Base-by-base conservation (phyloP, 371 early-diverging fungal species). In the Mortierella sp. region DNA sequence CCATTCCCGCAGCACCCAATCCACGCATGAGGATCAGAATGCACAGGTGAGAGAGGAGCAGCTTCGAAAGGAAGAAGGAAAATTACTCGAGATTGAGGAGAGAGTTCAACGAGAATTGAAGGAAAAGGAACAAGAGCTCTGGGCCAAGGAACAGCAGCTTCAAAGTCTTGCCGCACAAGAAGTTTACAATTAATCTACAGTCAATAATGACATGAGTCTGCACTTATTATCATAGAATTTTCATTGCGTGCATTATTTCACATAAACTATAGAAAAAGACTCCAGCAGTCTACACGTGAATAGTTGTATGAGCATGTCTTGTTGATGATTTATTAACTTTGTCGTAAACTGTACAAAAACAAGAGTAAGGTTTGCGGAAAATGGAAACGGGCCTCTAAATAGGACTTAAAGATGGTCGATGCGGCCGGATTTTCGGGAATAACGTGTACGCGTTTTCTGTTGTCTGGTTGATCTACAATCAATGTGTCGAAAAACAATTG, bases 1-100 rank as follows among this genome's bases (percentile, higher is more conserved):
- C 10, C 28, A 21, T 13, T 55, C 19, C 24, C 22, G 3, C 15
- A 41, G 71, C 86, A 58, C 86, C 86, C 75, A 74, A 82, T 40
- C 88, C 58, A 48, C 86, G 86, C 69, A 86, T 13, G 71, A 75
- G 47, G 63, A 69, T 32, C 48, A 82, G 47, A 76, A 72, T 38
- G 67, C 77, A n/a, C 68, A 80, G 21, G 60, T 90, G 75, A 90
- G 88, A 77, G 90, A 91, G 67, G 92, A 91, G 58, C 90, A 90
- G 63, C 73, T 89, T 57, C 85, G 85, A 65, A 88, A 88, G 72
- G 92, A 91, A 76, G 90, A 91, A 70, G 90, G 89, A 63, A 91
- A 89, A 83, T 55, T 80, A 58, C 60, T 64, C 2, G 80, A 74
- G 55, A 59, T 74, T 15, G 80, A 74, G 33, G 58, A 36, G 4